Percentiles rank a stretch among this genome's conserved stretches.
Conservation (phyloP, 2,329 filamentous ascomycete genomes). For the Hymenoscyphus occultus region DNA sequence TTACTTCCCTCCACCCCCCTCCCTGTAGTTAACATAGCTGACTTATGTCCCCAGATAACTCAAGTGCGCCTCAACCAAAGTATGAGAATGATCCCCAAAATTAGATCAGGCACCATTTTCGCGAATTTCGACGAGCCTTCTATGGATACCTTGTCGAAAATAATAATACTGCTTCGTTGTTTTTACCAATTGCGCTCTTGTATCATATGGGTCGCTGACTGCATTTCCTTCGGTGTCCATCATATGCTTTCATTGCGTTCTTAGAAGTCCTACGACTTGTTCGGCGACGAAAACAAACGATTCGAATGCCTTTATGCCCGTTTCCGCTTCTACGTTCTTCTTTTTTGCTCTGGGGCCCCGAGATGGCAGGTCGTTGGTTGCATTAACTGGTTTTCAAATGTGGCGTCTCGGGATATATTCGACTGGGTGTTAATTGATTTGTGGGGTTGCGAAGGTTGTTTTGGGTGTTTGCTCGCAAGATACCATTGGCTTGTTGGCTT, state of each 20-base stretch:
- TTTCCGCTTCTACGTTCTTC: constrained; percentile 25
- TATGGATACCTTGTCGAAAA: constrained; percentile 13
- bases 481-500: constrained; percentile 2
- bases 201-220: constrained; percentile 38
- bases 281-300: constrained; percentile 34
- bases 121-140: constrained; percentile 13
- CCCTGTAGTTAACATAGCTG: constrained; percentile 23
- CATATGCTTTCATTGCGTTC: constrained; percentile 27
- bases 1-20: constrained; percentile 30
- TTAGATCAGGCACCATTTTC: constrained; percentile 24
- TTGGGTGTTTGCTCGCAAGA: constrained; percentile 18
- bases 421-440: constrained; percentile 13
- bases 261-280: constrained; percentile 32
- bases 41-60: constrained; percentile 33
- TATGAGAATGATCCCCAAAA: constrained; percentile 31
- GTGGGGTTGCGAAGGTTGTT: constrained; percentile 16
- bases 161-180: constrained; percentile 24
- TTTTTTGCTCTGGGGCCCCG: constrained; percentile 17
- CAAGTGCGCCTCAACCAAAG: constrained; percentile 29
- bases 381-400: constrained; percentile 27
- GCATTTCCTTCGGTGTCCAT: constrained; percentile 33
- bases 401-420: constrained; percentile 19
- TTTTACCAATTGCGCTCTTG: constrained; percentile 30
- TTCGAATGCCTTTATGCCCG: constrained; percentile 34
- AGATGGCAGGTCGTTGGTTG: constrained; percentile 25